A percentile compares a stretch with the other conserved stretches of the same genome.
Evolutionary conservation across 2,329 filamentous ascomycete species (phyloP).

Genomic region (Didymella exigua): DNA sequence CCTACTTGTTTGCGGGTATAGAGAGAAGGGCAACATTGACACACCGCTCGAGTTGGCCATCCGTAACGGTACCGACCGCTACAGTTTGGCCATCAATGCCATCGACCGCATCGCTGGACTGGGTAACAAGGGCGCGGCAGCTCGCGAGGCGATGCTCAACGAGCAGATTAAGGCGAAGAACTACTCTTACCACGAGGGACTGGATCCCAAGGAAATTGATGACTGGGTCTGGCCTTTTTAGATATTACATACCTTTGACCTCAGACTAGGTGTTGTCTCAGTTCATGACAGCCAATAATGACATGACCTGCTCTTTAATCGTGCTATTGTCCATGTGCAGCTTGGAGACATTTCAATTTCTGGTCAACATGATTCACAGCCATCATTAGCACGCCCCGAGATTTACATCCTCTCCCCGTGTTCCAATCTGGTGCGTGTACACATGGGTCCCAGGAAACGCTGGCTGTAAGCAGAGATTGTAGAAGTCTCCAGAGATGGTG

Average conservation of each 20-base stretch:
- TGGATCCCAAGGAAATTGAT: conserved; percentile 70
- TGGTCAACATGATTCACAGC: too few species aligned
- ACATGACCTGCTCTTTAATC: background rate
- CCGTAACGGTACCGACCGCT: conserved; percentile 77
- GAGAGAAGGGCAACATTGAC: conserved; percentile 84
- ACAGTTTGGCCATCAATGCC: conserved; percentile 76
- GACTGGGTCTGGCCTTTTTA: conserved; percentile 69
- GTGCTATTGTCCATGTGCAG: background rate
- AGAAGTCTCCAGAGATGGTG: background rate
- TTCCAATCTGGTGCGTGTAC: too few species aligned
- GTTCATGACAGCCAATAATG: background rate
- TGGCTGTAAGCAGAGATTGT: too few species aligned
- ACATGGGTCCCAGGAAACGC: too few species aligned
- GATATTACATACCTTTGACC: background rate
- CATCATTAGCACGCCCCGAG: too few species aligned
- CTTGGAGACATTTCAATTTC: too few species aligned
- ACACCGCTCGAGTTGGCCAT: conserved; percentile 80
- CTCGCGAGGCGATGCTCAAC: conserved; percentile 68
- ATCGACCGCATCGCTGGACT: conserved; percentile 70
- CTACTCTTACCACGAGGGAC: conserved; percentile 69
- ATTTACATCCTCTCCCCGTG: too few species aligned
- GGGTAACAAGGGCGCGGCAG: conserved; percentile 66
- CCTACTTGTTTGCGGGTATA: conserved; percentile 77
- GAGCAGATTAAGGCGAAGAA: conserved; percentile 67
- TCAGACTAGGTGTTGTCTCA: background rate